Base-by-base conservation (phyloP, 2,329 filamentous ascomycete species). In the Proliferodiscus dingleyae region DNA sequence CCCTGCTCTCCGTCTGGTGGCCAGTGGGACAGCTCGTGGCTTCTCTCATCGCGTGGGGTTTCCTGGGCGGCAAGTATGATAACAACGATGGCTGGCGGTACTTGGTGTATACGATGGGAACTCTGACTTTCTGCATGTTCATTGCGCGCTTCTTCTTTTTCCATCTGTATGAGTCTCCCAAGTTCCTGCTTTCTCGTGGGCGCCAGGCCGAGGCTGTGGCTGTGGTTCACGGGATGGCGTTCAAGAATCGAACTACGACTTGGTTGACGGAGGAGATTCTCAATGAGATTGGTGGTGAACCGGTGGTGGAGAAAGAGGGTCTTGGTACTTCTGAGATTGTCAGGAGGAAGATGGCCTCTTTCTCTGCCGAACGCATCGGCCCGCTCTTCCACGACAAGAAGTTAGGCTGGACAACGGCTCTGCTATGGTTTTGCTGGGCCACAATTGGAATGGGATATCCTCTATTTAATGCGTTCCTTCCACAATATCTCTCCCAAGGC, bases 381-480 rank as follows among this genome's bases (percentile, higher is more conserved):
- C 83, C 85, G 1, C 75, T 93, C 2, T 83, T 84, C 65, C 67
- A 68, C 49, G 74, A 60, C 45, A 75, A 69, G 54, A 75, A 71
- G 44, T 68, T 79, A 6, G 75, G 69, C 41, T 54, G 70, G 42
- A 71, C 75, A 30, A 81, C 77, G 1, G 58, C 53, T 3, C 66
- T 81, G 18, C 71, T 91, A 38, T 89, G 85, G 85, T 86, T 89
- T 65, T 82, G 81, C 62, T 94, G 88, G 88, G 75, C 82, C 0
- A 83, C 80, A 11, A 90, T 94, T 54, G 88, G 88, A 49, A 85
- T 94, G 80, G 87, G 83, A 2, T 94, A 91, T 60, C 88, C 87
- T 1, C 77, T 95, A 2, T 95, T 91, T 75, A 93, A 93, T 65
- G 85, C 86, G 42, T 94, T 94, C 67, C 74, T 95, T n/a, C 89